A percentile compares a stretch with the other conserved stretches of the same genome.
phyloP scores from a whole-genome alignment of 768 basidiomycete species.

The Mycena olivaceomarginata region DNA sequence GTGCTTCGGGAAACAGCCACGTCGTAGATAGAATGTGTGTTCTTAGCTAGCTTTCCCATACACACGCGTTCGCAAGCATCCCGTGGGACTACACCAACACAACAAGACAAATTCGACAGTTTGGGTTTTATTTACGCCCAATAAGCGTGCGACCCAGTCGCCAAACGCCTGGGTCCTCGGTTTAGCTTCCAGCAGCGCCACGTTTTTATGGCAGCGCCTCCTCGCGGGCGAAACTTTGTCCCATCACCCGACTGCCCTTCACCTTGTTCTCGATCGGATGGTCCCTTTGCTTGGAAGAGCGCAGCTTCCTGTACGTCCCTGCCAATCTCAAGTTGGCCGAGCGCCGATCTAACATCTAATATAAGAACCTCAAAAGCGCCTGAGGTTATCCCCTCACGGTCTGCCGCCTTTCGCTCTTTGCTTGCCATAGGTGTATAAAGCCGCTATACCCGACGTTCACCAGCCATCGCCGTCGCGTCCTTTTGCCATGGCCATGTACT shows the following conservation, averaged over 20 bases:
- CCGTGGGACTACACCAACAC: no score
- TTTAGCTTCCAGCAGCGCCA: conserved; percentile 39
- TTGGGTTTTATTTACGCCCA: background rate
- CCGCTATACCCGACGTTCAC: no score
- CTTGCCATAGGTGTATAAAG: conserved; percentile 12
- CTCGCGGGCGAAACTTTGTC: conserved; percentile 35
- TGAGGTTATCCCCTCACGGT: conserved; percentile 23
- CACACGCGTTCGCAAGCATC: no score
- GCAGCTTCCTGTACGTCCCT: conserved; percentile 30
- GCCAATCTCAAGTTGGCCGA: conserved; percentile 35
- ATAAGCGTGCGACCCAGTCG: conserved; percentile 30
- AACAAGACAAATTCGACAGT: conserved; percentile 20
- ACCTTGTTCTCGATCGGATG: conserved; percentile 42
- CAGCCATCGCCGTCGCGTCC: conserved; percentile 4
- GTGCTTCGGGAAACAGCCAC: no score
- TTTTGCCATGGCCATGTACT: conserved; percentile 43
- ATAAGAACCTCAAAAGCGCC: conserved; percentile 26
- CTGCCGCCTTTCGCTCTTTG: background rate
- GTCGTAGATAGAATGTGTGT: no score
- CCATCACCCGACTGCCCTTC: conserved; percentile 38
- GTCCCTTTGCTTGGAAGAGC: conserved; percentile 38
- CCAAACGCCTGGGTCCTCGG: conserved; percentile 37
- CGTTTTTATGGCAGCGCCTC: conserved; percentile 37
- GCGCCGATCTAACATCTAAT: conserved; percentile 22
- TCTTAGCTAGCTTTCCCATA: no score